Conservation (phyloP, 192 early-diverging fungal species). For the Coemansia sp. region DNA sequence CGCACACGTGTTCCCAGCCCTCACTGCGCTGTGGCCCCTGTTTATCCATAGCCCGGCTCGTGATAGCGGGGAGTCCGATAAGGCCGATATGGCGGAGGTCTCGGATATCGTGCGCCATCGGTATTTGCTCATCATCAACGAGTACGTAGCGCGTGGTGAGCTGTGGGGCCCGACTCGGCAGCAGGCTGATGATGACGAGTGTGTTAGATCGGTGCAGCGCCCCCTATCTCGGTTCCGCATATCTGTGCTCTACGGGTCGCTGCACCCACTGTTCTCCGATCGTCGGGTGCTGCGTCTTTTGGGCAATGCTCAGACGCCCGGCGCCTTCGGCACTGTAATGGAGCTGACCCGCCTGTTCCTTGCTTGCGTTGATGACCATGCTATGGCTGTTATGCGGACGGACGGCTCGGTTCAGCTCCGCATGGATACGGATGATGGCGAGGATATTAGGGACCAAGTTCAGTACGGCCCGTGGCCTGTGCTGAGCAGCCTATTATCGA, state of each 20-base stretch:
- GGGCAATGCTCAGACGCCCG: constrained; percentile 21
- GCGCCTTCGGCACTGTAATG: constrained; percentile 40
- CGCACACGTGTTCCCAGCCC: constrained; percentile 38
- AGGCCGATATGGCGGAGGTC: constrained; percentile 12
- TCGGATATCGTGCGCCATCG: constrained; percentile 56
- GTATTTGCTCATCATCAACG: constrained; percentile 42
- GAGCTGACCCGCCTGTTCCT: constrained; percentile 39
- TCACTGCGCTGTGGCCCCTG: constrained; percentile 38
- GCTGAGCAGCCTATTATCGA: constrained; percentile 9
- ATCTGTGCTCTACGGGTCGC: constrained; percentile 40
- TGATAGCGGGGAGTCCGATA: constrained; percentile 11
- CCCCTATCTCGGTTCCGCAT: constrained; percentile 46
- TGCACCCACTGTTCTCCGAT: constrained; percentile 35
- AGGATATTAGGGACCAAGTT: constrained; percentile 9
- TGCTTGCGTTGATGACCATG: constrained; percentile 38
- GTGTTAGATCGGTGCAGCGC: constrained; percentile 12
- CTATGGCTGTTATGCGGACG: constrained; percentile 16
- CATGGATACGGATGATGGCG: constrained; percentile 17
- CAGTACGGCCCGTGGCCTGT: constrained; percentile 34
- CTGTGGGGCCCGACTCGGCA: constrained; percentile 21
- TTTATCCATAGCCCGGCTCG: constrained; percentile 24
- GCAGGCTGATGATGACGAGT: constrained; percentile 1
- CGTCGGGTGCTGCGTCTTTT: not conserved
- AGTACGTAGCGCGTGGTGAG: constrained; percentile 45
- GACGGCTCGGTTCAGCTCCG: constrained; percentile 33